phyloP scores from a whole-genome alignment of 306 rosid genomes.

The Vigna unguiculata region DNA sequence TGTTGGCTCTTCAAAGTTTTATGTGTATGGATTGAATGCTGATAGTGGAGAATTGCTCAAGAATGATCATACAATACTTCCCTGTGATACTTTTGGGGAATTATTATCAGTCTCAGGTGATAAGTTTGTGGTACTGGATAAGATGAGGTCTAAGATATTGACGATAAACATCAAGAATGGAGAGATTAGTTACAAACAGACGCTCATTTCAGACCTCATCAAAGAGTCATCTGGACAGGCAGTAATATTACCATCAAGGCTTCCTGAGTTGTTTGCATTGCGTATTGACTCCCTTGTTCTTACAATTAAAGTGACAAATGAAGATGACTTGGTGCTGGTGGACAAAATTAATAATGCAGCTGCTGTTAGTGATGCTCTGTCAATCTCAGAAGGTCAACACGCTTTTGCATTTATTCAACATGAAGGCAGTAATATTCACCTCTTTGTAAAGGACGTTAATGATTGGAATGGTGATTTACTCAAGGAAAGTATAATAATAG shows the following conservation, averaged over 20 bases:
- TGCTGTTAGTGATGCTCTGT: conserved; percentile 74
- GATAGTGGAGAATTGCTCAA: conserved; percentile 82
- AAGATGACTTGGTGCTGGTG: conserved; percentile 72
- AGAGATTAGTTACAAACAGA: conserved; percentile 61
- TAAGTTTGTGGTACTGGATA: conserved; percentile 73
- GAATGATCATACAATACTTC: conserved; percentile 57
- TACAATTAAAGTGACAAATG: conserved; percentile 66
- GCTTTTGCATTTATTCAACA: conserved; percentile 81
- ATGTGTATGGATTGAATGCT: conserved; percentile 64
- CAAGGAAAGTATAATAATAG: conserved; percentile 74
- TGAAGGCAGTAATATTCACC: conserved; percentile 65
- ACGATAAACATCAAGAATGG: conserved; percentile 66
- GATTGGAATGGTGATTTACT: conserved; percentile 75
- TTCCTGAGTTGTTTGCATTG: conserved; percentile 75
- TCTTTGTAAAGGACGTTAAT: conserved; percentile 66
- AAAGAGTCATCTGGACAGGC: conserved; percentile 65
- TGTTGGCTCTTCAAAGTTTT: conserved; percentile 68
- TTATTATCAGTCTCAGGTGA: conserved; percentile 68
- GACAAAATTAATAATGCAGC: conserved; percentile 66
- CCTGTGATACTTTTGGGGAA: conserved; percentile 75
- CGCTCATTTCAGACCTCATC: conserved; percentile 60
- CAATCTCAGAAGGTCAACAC: conserved; percentile 73
- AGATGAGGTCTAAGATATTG: conserved; percentile 66
- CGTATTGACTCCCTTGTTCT: conserved; percentile 53
- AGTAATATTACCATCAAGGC: conserved; percentile 69